Evolutionary conservation across 2,329 filamentous ascomycete genomes (phyloP).

Genomic region (Elsinoe fawcettii): DNA sequence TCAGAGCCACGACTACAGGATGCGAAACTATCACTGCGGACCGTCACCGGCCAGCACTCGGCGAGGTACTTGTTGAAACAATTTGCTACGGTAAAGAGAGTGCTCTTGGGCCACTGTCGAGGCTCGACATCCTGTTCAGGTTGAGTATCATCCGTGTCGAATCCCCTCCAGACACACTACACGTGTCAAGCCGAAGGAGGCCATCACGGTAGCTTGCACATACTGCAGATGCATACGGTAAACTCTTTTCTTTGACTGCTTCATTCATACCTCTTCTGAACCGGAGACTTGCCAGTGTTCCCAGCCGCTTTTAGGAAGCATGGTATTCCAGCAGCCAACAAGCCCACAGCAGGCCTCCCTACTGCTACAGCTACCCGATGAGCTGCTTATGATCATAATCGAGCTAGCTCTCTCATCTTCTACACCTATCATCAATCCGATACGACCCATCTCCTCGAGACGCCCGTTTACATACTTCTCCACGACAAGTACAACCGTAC

Average conservation of each 20-base stretch:
- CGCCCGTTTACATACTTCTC: conserved; percentile 8
- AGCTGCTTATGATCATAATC: conserved; percentile 21
- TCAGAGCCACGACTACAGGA: neutral
- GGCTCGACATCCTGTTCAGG: too few relatives aligned
- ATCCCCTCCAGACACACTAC: too few relatives aligned
- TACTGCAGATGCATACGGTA: neutral
- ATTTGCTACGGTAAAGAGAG: too few relatives aligned
- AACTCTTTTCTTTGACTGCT: neutral
- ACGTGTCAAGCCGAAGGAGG: neutral
- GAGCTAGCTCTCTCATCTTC: conserved; percentile 16
- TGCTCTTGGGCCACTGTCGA: too few relatives aligned
- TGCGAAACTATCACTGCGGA: neutral
- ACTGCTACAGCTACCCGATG: conserved; percentile 19
- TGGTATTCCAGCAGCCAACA: neutral
- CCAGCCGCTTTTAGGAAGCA: neutral
- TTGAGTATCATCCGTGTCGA: too few relatives aligned
- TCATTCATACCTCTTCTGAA: neutral
- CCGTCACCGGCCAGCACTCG: neutral
- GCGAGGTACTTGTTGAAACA: too few relatives aligned
- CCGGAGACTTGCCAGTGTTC: neutral
- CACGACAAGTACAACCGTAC: neutral
- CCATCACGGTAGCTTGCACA: neutral
- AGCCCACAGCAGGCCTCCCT: conserved; percentile 12
- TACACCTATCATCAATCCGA: conserved; percentile 18
- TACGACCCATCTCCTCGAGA: neutral